Base-by-base conservation (phyloP, 163 green algal species). In the Coccomyxa subellipsoidea region DNA sequence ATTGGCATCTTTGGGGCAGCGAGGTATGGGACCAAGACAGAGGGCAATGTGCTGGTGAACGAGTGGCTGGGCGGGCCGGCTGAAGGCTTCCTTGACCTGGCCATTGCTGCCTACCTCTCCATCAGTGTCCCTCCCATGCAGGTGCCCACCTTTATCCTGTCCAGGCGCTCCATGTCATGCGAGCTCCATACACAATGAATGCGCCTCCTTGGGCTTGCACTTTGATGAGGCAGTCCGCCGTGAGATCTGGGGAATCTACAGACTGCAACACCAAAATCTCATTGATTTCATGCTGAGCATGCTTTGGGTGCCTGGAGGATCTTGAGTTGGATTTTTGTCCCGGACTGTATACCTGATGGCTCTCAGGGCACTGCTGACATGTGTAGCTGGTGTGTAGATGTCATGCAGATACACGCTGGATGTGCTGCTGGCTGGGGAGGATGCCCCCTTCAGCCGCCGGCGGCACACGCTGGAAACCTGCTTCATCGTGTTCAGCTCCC, bases 41-140 rank as follows among this genome's bases (percentile, higher is more conserved):
- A 87, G 54, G 88, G 88, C 2, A 85, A 92, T 78, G 53, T 91
- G 36, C 82, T 93, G 37, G 77, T 88, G 0, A 93, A 93, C 81
- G 35, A 69, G 3, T 92, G 86, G 88, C 81, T 92, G 66, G 84
- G 81, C 32, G 80, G 82, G 8, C 78, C 59, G 66, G 77, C 71
- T 29, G 84, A 89, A 34, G 88, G 88, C 15, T 78, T 80, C 40
- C 76, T 93, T 47, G 85, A 89, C 34, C 72, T 80, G 4, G 75
- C 39, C n/a, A 84, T 90, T 69, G 78, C 77, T 1, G 15, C 87
- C 29, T 93, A 92, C 84, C 85, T 93, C 1, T 85, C 82, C 31
- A 81, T 92, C 77, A 82, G 39, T 59, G 85, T 88, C n/a, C 78
- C 81, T 27, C 80, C 84, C 79, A 91, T 92, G 82, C 84, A 85